Evolutionary conservation across 306 rosid genomes (phyloP), one percentile per base, ranked within the genome.

Genomic region (Herpetospermum pedunculosum): DNA sequence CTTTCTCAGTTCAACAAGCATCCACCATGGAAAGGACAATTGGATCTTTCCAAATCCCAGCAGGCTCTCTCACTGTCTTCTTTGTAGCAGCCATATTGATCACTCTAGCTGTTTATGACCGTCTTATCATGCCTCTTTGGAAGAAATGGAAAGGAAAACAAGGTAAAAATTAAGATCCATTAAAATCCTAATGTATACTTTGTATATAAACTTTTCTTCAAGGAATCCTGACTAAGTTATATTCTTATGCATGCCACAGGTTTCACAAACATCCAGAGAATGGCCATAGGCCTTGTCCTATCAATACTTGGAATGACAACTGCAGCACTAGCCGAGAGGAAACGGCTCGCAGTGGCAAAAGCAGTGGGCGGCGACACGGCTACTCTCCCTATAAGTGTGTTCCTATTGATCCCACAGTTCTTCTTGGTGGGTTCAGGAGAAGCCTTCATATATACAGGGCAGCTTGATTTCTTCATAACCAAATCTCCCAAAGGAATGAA

Each of bases 371-470:
- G 74, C 11, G 25, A 81, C 54, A 74, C 78, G 0, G 8, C 72
- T 37, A 80, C 92, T 13, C 77, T 93, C 25, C 96, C 97, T 2
- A 76, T 93, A 57, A 86, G 89, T 19, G 98, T 93, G 47, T 93
- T 86, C 84, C 5, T 84, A 11, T 79, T 93, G 43, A 84, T 93
- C 82, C 98, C 98, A 77, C 98, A 93, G 9, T 93, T 89, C 78
- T 83, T 91, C 75, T 76, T 93, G 76, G 94, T 93, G 60, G 98
- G 97, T 50, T 69, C 98, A 16, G 98, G 97, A 7, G 98, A 93
- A 82, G 98, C 92, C 60, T 93, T 93, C 92, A 93, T 93, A 70
- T 93, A 93, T 84, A 87, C 98, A 0, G 98, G 98, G 57, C 98
- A 93, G 57, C 96, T 93, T 13, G 98, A 89, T 83, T 93, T 91